A percentile compares a stretch with the other conserved stretches of the same genome.
phyloP scores from a whole-genome alignment of 495 filamentous ascomycete genomes.

The Lindgomyces ingoldianus region DNA sequence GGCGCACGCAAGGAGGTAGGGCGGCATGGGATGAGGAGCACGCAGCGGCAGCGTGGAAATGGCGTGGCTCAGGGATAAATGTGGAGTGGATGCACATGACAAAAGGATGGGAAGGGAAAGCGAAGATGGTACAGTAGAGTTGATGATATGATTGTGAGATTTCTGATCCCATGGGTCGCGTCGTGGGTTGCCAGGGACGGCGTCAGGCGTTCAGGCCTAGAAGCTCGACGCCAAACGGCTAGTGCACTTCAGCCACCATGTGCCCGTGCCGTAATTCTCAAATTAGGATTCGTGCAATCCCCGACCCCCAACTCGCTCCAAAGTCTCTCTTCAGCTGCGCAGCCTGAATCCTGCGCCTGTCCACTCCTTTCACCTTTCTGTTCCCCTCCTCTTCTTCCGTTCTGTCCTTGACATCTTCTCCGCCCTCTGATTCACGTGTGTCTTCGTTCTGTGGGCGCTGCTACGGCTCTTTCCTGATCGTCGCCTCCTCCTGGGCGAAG shows the following conservation, averaged over 20 bases:
- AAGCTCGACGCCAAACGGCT: background rate
- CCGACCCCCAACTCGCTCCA: background rate
- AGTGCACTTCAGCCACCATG: background rate
- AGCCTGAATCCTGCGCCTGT: conserved; percentile 7
- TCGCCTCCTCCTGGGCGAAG: background rate
- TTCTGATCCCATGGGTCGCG: background rate
- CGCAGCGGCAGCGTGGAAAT: background rate
- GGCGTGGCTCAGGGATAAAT: background rate
- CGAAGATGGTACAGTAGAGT: no score
- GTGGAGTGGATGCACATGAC: background rate
- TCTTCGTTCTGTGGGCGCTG: background rate
- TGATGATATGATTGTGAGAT: no score
- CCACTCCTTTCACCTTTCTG: conserved; percentile 7
- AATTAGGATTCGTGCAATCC: background rate
- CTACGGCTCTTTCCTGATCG: background rate
- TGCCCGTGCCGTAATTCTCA: background rate
- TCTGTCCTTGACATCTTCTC: conserved; percentile 4
- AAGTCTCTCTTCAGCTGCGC: conserved; percentile 21
- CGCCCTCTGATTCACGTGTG: background rate
- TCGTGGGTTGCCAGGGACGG: background rate
- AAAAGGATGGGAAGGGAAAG: no score
- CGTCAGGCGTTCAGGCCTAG: conserved; percentile 4
- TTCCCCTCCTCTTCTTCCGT: background rate
- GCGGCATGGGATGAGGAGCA: background rate
- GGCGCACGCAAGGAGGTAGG: background rate